phyloP scores from a whole-genome alignment of 2,329 filamentous ascomycete species.

The Pleomassaria siparia region DNA sequence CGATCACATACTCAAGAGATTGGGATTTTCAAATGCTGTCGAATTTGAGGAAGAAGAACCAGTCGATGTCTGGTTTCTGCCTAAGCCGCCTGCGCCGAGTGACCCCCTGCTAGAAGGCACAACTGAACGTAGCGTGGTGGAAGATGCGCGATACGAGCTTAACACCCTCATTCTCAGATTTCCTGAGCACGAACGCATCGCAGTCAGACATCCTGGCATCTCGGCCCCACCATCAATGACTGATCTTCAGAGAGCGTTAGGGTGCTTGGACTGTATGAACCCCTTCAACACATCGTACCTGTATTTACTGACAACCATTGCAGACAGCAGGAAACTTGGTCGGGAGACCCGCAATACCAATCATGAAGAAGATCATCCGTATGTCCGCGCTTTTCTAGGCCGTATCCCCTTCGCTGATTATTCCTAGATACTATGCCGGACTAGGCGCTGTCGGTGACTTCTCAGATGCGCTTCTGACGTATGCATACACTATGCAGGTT shows the following conservation, averaged over 20 bases:
- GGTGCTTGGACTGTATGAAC: conserved; percentile 38
- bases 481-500: conserved; percentile 64
- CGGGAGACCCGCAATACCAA: conserved; percentile 27
- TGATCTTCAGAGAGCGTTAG: conserved; percentile 43
- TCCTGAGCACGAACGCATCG: conserved; percentile 30
- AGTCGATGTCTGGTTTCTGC: conserved; percentile 36
- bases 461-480: conserved; percentile 61
- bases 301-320: conserved; percentile 11
- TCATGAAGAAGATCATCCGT: conserved; percentile 42
- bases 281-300: neutral
- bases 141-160: conserved; percentile 63
- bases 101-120: conserved; percentile 21
- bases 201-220: conserved; percentile 33
- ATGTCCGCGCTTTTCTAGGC: conserved; percentile 8
- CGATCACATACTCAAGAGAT: conserved; percentile 56
- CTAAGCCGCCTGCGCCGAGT: conserved; percentile 23
- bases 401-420: neutral
- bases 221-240: conserved; percentile 38
- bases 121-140: conserved; percentile 45
- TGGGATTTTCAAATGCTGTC: conserved; percentile 55
- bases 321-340: conserved; percentile 28
- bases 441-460: conserved; percentile 66
- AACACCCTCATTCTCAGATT: conserved; percentile 52
- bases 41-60: conserved; percentile 33
- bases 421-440: conserved; percentile 57